A percentile compares a stretch with the other conserved stretches of the same genome.
phyloP scores from a whole-genome alignment of 2,329 filamentous ascomycete species.

The Fusarium newnesense region DNA sequence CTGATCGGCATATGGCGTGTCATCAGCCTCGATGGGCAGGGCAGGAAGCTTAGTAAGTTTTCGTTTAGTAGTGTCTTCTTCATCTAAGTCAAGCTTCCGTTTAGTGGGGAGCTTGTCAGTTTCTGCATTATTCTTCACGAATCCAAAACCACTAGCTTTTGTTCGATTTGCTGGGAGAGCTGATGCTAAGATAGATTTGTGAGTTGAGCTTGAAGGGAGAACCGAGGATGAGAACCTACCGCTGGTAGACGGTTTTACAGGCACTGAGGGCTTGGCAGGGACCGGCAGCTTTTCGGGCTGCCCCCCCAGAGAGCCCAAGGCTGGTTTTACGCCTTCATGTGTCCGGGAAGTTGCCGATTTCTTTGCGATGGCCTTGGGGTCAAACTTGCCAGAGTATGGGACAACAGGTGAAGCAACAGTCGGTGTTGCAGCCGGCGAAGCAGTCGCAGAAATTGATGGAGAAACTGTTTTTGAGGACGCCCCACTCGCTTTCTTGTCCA shows the following conservation, averaged over 20 bases:
- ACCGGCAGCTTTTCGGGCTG: slow-evolving; percentile 50
- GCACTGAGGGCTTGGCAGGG: slow-evolving; percentile 45
- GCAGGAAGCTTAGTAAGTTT: slow-evolving; percentile 92
- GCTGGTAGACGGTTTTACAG: slow-evolving; percentile 48
- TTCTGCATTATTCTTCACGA: slow-evolving; percentile 75
- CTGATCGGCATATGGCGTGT: slow-evolving; percentile 69
- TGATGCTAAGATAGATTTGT: slow-evolving; percentile 53
- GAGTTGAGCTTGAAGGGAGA: slow-evolving; percentile 23
- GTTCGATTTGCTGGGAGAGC: slow-evolving; percentile 73
- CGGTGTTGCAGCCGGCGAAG: slow-evolving; percentile 60
- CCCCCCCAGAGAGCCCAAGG: slow-evolving; percentile 59
- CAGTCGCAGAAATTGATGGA: slow-evolving; percentile 61
- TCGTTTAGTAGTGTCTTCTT: slow-evolving; percentile 86
- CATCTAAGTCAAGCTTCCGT: slow-evolving; percentile 84
- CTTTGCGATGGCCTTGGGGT: slow-evolving; percentile 87
- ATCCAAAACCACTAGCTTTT: slow-evolving; percentile 86
- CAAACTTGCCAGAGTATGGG: slow-evolving; percentile 81
- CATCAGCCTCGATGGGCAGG: slow-evolving; percentile 73
- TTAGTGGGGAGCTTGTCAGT: slow-evolving; percentile 74
- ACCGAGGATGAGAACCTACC: slow-evolving; percentile 47
- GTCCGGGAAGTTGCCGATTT: slow-evolving; percentile 73
- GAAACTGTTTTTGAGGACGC: slow-evolving; percentile 58
- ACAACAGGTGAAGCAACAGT: slow-evolving; percentile 62
- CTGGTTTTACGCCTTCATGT: slow-evolving; percentile 60
- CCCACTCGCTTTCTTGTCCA: slow-evolving; percentile 74